A percentile compares a stretch with the other conserved stretches of the same genome.
phyloP scores from a whole-genome alignment of 2,329 filamentous ascomycete genomes.

The Neophaeococcomyces aloes region DNA sequence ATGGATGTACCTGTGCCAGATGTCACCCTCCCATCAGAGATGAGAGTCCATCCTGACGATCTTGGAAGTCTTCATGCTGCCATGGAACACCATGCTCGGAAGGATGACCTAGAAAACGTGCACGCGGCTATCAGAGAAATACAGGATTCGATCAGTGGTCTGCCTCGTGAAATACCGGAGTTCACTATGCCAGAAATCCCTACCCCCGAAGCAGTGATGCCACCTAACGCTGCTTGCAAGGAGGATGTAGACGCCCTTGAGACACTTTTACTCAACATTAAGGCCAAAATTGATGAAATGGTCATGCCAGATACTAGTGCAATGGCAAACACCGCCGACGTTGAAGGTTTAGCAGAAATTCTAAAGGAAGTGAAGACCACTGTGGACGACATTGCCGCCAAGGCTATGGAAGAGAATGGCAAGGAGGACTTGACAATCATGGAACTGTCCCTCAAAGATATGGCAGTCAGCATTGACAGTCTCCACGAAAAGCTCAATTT shows the following conservation, averaged over 20 bases:
- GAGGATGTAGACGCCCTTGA: slow-evolving; percentile 88
- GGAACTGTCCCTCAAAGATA: slow-evolving; percentile 67
- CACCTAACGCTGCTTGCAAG: slow-evolving; percentile 52
- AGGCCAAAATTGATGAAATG: slow-evolving; percentile 75
- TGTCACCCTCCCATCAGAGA: slow-evolving; percentile 28
- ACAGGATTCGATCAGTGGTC: slow-evolving; percentile 47
- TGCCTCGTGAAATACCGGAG: slow-evolving; percentile 25
- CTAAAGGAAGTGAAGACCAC: slow-evolving; percentile 66
- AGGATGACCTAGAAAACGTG: slow-evolving; percentile 37
- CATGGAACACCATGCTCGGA: slow-evolving; percentile 24
- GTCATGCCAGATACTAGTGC: slow-evolving; percentile 55
- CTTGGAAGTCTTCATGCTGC: slow-evolving; percentile 36
- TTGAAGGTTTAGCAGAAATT: slow-evolving; percentile 55
- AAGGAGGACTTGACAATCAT: slow-evolving; percentile 70
- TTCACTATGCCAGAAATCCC: slow-evolving; percentile 27
- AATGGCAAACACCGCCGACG: slow-evolving; percentile 51
- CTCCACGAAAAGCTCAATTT: slow-evolving; percentile 39
- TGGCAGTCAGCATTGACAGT: slow-evolving; percentile 67
- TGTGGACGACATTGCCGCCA: slow-evolving; percentile 52
- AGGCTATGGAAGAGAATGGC: slow-evolving; percentile 58
- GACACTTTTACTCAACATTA: slow-evolving; percentile 79
- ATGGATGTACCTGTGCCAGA: slow-evolving; percentile 49
- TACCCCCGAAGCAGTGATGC: slow-evolving; percentile 19
- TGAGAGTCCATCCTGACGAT: slow-evolving; percentile 37
- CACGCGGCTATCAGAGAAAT: slow-evolving; percentile 40